phyloP scores from a whole-genome alignment of 257 asterid genomes.

The Lycium ferocissimum region DNA sequence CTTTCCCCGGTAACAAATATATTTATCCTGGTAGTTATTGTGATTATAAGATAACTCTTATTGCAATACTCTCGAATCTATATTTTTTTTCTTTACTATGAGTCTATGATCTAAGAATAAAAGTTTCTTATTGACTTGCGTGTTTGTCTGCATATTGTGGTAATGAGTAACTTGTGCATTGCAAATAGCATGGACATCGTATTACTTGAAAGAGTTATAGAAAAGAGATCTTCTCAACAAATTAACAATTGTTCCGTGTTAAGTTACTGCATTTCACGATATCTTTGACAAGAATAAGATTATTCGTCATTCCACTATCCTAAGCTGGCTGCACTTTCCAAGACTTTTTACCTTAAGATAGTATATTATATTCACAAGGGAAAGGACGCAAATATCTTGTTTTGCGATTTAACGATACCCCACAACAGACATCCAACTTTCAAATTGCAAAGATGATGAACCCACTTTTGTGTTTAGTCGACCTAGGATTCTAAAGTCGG shows the following conservation, averaged over 20 bases:
- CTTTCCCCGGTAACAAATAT: neutral
- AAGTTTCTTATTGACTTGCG: neutral
- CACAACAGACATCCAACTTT: no score
- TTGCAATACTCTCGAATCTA: neutral
- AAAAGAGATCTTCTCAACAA: neutral
- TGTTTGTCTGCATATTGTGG: slow-evolving; percentile 14
- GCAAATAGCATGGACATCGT: neutral
- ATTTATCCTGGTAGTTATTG: neutral
- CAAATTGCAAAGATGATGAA: no score
- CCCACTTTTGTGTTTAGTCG: no score
- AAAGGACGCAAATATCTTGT: slow-evolving; percentile 58
- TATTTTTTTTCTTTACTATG: neutral
- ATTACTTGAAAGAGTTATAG: neutral
- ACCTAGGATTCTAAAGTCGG: no score
- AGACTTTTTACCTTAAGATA: slow-evolving; percentile 29
- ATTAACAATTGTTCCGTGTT: neutral
- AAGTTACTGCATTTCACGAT: slow-evolving; percentile 12
- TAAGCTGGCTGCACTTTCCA: slow-evolving; percentile 77
- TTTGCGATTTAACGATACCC: no score
- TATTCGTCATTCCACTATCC: slow-evolving; percentile 94
- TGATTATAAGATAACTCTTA: neutral
- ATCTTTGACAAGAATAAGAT: slow-evolving; percentile 55
- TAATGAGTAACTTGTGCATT: neutral
- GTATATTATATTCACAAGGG: slow-evolving; percentile 88
- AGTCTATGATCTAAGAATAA: neutral